Evolutionary conservation across 139 green algal species (phyloP).

Genomic region (Haematococcus sp.): DNA sequence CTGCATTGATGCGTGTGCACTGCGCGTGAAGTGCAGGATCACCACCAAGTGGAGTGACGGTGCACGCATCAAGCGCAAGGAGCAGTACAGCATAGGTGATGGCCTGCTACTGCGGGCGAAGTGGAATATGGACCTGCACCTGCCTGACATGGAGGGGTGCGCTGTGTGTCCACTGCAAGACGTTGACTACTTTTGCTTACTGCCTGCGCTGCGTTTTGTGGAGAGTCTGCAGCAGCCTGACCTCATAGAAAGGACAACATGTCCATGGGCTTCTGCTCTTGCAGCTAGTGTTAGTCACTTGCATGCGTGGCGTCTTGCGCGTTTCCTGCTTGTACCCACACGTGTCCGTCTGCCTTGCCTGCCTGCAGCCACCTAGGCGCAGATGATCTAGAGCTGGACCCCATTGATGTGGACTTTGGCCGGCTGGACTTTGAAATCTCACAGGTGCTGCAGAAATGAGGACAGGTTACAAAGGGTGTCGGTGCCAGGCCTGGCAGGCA

Average conservation of each 20-base stretch:
- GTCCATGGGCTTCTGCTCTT: too few relatives aligned
- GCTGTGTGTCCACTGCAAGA: neutral
- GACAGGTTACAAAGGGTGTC: too few relatives aligned
- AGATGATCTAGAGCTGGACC: constrained; percentile 14
- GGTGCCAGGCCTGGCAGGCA: too few relatives aligned
- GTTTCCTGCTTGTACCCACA: constrained; percentile 1
- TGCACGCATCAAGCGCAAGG: constrained; percentile 46
- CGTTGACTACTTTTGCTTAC: too few relatives aligned
- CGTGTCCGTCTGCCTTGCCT: neutral
- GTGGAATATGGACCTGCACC: constrained; percentile 53
- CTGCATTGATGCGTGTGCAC: neutral
- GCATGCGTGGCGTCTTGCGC: too few relatives aligned
- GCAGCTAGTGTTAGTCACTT: too few relatives aligned
- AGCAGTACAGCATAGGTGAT: constrained; percentile 39
- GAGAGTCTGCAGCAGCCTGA: too few relatives aligned
- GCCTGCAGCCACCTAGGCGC: constrained; percentile 35
- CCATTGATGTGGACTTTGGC: constrained; percentile 55
- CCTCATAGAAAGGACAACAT: too few relatives aligned
- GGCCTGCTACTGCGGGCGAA: constrained; percentile 36
- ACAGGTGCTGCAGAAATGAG: too few relatives aligned
- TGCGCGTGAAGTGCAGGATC: constrained; percentile 19
- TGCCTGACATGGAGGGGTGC: constrained; percentile 57
- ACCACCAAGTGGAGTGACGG: constrained; percentile 58
- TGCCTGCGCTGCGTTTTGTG: neutral
- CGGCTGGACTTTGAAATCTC: constrained; percentile 45